Conservation (phyloP, 1,139 yeast genomes). For the Blastobotrys elegans region DNA sequence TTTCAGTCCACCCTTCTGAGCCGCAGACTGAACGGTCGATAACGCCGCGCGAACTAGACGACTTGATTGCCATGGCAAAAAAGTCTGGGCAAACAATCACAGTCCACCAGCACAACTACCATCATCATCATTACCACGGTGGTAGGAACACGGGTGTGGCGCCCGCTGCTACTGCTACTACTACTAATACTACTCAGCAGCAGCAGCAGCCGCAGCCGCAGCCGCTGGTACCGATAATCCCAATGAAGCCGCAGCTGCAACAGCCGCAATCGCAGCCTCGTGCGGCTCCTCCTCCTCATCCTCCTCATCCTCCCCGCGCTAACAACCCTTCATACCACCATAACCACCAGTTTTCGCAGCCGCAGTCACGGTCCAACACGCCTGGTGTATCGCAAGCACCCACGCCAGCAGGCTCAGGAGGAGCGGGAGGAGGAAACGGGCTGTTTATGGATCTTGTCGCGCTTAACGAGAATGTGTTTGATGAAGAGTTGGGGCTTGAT, state of each 20-base stretch:
- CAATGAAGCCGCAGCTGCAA: not conserved
- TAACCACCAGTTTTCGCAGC: not conserved
- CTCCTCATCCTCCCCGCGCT: too few relatives aligned
- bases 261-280: slow-evolving; percentile 9
- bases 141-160: not conserved
- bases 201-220: too few relatives aligned
- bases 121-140: slow-evolving; percentile 29
- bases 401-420: slow-evolving; percentile 12
- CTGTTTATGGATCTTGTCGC: slow-evolving; percentile 24
- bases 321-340: not conserved
- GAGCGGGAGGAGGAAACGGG: slow-evolving; percentile 19
- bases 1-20: slow-evolving; percentile 13
- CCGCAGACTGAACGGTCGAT: slow-evolving; percentile 7
- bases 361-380: slow-evolving; percentile 1
- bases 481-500: slow-evolving; percentile 22
- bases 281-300: too few relatives aligned
- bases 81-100: slow-evolving; percentile 56
- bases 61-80: slow-evolving; percentile 51
- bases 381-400: slow-evolving; percentile 8
- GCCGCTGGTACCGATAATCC: too few relatives aligned
- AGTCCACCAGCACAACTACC: slow-evolving; percentile 82
- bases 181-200: slow-evolving; percentile 8
- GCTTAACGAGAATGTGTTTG: slow-evolving; percentile 23
- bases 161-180: not conserved
- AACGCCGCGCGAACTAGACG: slow-evolving; percentile 25